Percentiles rank a stretch among this genome's conserved stretches.
phyloP scores from a whole-genome alignment of 306 rosid species.

The Luffa aegyptiaca region DNA sequence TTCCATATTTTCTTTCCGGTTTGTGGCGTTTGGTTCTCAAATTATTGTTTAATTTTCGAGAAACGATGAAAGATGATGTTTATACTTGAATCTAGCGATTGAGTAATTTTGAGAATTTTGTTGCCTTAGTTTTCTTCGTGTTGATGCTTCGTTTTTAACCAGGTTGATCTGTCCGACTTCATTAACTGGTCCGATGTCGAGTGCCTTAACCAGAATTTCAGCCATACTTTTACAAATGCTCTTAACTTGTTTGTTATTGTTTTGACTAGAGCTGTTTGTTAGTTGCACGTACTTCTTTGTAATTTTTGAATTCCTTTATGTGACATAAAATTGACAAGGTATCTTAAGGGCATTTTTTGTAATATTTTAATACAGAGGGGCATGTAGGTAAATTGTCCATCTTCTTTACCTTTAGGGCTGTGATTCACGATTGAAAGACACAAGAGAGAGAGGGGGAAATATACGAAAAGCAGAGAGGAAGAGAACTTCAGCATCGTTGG shows the following conservation, averaged over 20 bases:
- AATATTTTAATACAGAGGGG: too few relatives aligned
- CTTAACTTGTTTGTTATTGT: constrained; percentile 14
- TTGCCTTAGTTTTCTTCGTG: not conserved
- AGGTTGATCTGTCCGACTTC: constrained; percentile 95
- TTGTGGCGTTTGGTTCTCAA: not conserved
- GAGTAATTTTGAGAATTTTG: not conserved
- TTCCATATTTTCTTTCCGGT: too few relatives aligned
- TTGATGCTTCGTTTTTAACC: constrained; percentile 11
- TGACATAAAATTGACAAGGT: too few relatives aligned
- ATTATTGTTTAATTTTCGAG: not conserved
- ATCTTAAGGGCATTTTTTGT: too few relatives aligned
- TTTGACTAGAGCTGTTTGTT: not conserved
- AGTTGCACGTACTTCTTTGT: not conserved
- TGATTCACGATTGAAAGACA: too few relatives aligned
- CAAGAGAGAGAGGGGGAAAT: too few relatives aligned
- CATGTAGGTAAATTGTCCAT: too few relatives aligned
- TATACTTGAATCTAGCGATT: not conserved
- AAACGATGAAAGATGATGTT: not conserved
- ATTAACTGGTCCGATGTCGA: constrained; percentile 85
- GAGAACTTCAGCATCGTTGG: too few relatives aligned
- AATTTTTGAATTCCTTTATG: not conserved
- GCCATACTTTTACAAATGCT: constrained; percentile 62
- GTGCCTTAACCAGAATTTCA: constrained; percentile 83
- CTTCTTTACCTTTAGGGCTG: too few relatives aligned
- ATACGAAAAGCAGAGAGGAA: too few relatives aligned